Conservation (phyloP, 345 rosid species). For the Anastatica hierochuntica region DNA sequence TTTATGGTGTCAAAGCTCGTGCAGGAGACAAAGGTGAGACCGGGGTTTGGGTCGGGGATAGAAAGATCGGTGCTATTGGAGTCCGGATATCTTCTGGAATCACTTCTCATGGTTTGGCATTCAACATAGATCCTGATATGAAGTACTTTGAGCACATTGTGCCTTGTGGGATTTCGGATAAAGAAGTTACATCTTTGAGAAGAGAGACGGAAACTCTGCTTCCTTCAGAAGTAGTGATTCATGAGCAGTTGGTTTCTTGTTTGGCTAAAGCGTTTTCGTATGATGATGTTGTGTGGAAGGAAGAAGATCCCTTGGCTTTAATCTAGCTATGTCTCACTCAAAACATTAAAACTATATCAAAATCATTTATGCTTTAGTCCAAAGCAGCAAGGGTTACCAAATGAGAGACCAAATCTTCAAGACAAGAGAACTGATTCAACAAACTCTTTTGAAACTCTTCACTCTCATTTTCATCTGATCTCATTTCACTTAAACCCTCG, state of each 20-base stretch:
- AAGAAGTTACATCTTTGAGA: conserved; percentile 70
- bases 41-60: conserved; percentile 83
- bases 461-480: conserved; percentile 30
- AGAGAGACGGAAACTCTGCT: conserved; percentile 50
- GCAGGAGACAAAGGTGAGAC: conserved; percentile 65
- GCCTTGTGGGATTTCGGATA: conserved; percentile 85
- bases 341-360: too few relatives aligned
- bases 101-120: conserved; percentile 84
- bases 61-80: conserved; percentile 91
- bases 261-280: conserved; percentile 51
- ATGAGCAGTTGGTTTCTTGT: conserved; percentile 73
- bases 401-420: conserved; percentile 53
- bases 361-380: not conserved
- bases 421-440: conserved; percentile 46
- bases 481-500: conserved; percentile 57
- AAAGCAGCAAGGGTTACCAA: conserved; percentile 38
- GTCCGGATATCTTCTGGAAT: conserved; percentile 66
- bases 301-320: conserved; percentile 19
- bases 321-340: too few relatives aligned
- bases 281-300: conserved; percentile 40
- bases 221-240: conserved; percentile 63
- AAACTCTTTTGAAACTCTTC: conserved; percentile 49
- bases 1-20: conserved; percentile 62
- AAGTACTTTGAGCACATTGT: conserved; percentile 80
- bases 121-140: conserved; percentile 70